phyloP scores from a whole-genome alignment of 1,284 basidiomycete species.

The Leccinum huronense region DNA sequence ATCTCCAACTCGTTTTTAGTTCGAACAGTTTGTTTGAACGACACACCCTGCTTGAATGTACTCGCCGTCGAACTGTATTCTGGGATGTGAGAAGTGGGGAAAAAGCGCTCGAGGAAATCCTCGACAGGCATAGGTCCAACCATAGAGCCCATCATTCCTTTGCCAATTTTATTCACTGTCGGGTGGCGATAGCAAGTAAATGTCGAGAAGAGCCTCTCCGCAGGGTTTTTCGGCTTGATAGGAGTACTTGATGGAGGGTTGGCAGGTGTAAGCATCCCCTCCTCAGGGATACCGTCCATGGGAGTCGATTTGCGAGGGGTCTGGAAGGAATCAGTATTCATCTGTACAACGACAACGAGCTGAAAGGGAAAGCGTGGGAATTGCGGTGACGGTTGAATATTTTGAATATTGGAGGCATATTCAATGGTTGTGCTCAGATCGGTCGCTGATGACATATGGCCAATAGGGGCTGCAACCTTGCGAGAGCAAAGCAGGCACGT shows the following conservation, averaged over 20 bases:
- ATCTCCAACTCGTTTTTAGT: not conserved
- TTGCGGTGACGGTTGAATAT: too few species aligned
- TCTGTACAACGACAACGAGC: too few species aligned
- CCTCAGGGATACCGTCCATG: too few species aligned
- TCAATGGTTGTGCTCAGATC: too few species aligned
- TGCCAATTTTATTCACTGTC: not conserved
- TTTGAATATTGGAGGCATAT: too few species aligned
- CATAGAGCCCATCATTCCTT: not conserved
- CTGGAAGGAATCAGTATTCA: too few species aligned
- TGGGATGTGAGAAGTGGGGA: not conserved
- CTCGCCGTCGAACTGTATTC: not conserved
- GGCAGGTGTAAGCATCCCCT: too few species aligned
- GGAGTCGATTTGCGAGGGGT: too few species aligned
- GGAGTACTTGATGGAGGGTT: not conserved
- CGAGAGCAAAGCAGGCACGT: too few species aligned
- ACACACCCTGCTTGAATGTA: not conserved
- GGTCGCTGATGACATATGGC: too few species aligned
- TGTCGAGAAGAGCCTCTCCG: not conserved
- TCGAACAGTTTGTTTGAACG: not conserved
- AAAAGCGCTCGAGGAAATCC: not conserved
- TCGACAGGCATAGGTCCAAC: not conserved
- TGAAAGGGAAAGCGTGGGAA: too few species aligned
- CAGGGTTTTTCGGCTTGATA: not conserved
- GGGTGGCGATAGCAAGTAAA: not conserved
- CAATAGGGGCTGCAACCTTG: too few species aligned